Base-by-base conservation (phyloP, 495 filamentous ascomycete species). In the Podospora pseudoanserina region DNA sequence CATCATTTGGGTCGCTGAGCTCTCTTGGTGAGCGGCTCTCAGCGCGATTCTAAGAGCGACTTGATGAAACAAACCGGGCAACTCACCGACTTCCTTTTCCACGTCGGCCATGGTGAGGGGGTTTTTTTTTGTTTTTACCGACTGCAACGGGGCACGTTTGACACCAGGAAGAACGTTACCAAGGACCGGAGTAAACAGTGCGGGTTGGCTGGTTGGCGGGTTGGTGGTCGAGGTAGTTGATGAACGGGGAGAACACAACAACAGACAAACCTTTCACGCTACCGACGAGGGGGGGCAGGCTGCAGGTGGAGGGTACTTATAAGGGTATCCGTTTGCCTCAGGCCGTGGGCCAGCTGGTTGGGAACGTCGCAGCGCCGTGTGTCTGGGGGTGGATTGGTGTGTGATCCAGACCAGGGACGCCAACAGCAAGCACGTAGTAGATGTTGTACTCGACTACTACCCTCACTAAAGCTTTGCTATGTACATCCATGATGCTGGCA, bases 31-130 rank as follows among this genome's bases (percentile, higher is more conserved):
- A 13, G 39, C 39, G 39, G 23, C 55, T 19, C 23, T 58, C 55
- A 58, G 18, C 3, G 55, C 23, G n/a, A 58, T 5, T 20, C 23
- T 23, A 0, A 13, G 55, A 26, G n/a, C 5, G 55, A 26, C 23
- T 26, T 58, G 4, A 58, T 58, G 55, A 58, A 13, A 56, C 54
- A 56, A 15, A 19, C 23, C 23, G 55, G 23, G 55, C 55, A 30
- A 61, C 68, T 57, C 63, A 73, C 71, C 70, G 56, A 69, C 68
- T 58, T 73, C 71, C 71, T 75, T 73, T 20, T 73, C 71, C 15
- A 54, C 7, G 62, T 71, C 65, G 55, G 67, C 69, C 39, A 53
- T 68, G 60, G 55, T 34, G 32, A 49, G 27, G 28, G 23, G 23
- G 20, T 1, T 23, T 23, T 23, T 23, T 23, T 23, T 23, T 23